Percentiles rank a stretch among this genome's conserved stretches.
Evolutionary conservation across 257 asterid species (phyloP).

Genomic region (Primulina eburnea): DNA sequence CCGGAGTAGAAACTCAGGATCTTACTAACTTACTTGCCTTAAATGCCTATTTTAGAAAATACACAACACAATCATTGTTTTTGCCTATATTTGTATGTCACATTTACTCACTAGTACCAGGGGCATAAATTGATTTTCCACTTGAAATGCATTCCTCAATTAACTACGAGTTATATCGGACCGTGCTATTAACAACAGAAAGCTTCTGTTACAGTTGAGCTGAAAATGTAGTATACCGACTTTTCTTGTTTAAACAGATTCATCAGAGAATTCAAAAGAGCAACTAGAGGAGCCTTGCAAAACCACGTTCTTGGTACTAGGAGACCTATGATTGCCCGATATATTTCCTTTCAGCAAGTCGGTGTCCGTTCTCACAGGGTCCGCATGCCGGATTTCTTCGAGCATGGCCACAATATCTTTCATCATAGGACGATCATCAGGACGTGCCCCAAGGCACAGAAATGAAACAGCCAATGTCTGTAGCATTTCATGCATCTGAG

Average conservation of each 20-base stretch:
- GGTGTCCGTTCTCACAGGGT: slow-evolving; percentile 43
- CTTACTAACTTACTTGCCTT: slow-evolving; percentile 22
- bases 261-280: slow-evolving; percentile 82
- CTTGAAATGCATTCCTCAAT: slow-evolving; percentile 13
- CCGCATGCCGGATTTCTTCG: slow-evolving; percentile 64
- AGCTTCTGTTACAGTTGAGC: slow-evolving; percentile 22
- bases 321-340: slow-evolving; percentile 39
- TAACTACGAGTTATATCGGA: slow-evolving; percentile 31
- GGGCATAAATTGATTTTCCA: slow-evolving; percentile 8
- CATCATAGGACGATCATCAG: slow-evolving; percentile 83
- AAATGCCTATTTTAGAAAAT: slow-evolving; percentile 19
- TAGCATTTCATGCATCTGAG: slow-evolving; percentile 93
- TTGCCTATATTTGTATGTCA: slow-evolving; percentile 22
- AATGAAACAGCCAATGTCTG: slow-evolving; percentile 88
- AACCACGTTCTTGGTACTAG: slow-evolving; percentile 43
- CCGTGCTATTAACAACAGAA: slow-evolving; percentile 30
- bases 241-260: slow-evolving; percentile 41
- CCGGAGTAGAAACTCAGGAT: neutral
- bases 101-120: slow-evolving; percentile 21
- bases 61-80: slow-evolving; percentile 29
- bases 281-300: slow-evolving; percentile 75
- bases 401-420: slow-evolving; percentile 96
- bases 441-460: slow-evolving; percentile 65
- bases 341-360: slow-evolving; percentile 52
- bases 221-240: slow-evolving; percentile 25